Evolutionary conservation across 176 grass and related monocot species (phyloP), one percentile per base, ranked within the genome.

Genomic region (Pontederia paniculata): DNA sequence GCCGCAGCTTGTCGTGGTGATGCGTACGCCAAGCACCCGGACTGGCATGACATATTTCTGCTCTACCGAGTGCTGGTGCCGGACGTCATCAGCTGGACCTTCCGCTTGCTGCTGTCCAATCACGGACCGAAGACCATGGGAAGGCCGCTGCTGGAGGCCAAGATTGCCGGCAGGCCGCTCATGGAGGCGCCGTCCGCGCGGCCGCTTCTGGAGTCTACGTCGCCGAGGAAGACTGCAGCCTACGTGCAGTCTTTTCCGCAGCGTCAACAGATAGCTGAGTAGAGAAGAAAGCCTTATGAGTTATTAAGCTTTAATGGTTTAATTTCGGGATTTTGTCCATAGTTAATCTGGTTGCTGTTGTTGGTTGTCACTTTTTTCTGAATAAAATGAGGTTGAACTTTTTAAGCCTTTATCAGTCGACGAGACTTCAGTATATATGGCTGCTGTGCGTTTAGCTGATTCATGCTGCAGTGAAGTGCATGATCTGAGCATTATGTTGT

Each of bases 41-140:
- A 49, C 52, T 96, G 90, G 90, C 78, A 83, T 22, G 82, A 83
- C 51, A 63, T 83, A 18, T 95, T 95, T 74, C 85, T 89, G 13
- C 74, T 95, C 55, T 96, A 89, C 70, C 85, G 82, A 17, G 76
- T 68, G 42, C 80, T 96, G 69, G 73, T 70, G 11, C 90, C 85
- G 9, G 89, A 95, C 74, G 73, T 89, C 17, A 78, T 95, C 44
- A 76, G 54, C 0, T 89, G 90, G 85, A 89, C 85, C 0, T 86
- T 95, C 70, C 85, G 82, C 17, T 66, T 95, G 52, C 70, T 89
- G 10, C 54, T 95, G 6, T 78, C 85, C 20, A 58, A 69, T 7
- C 42, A 55, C 1, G 68, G 61, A 20, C 58, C 69, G 1, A 71
- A 47, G 54, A 66, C 28, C 1, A 37, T 37, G 28, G 28, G 28